Conservation (phyloP, 305 asterid species). For the Lippia alba region DNA sequence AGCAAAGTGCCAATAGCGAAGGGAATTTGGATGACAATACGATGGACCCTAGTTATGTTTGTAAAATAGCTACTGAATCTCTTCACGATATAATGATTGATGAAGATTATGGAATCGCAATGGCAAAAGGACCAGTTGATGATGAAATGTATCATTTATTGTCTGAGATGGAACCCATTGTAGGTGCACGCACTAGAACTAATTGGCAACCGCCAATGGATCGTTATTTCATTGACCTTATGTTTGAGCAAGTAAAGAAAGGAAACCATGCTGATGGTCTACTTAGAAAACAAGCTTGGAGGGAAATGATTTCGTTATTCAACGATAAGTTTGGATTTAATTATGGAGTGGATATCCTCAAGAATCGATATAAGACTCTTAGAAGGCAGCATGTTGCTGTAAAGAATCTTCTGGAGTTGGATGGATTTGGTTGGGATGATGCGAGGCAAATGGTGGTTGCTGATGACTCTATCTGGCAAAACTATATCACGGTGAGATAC, state of each 20-base stretch:
- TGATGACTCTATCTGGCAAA: constrained; percentile 48
- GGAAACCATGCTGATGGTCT: constrained; percentile 47
- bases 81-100: constrained; percentile 44
- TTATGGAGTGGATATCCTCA: constrained; percentile 40
- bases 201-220: constrained; percentile 56
- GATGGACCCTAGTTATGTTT: constrained; percentile 4
- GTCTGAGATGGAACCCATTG: constrained; percentile 28
- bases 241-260: constrained; percentile 40
- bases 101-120: constrained; percentile 36
- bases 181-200: constrained; percentile 40
- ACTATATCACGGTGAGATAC: constrained; percentile 42
- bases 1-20: constrained; percentile 10
- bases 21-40: constrained; percentile 6
- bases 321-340: constrained; percentile 43
- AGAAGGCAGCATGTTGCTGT: constrained; percentile 43
- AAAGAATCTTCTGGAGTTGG: constrained; percentile 43
- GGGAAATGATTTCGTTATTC: constrained; percentile 40
- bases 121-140: constrained; percentile 31
- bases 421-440: constrained; percentile 52
- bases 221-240: constrained; percentile 41
- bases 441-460: constrained; percentile 46
- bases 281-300: constrained; percentile 48
- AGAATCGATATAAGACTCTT: constrained; percentile 46
- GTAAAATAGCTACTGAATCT: constrained; percentile 34
- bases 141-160: constrained; percentile 4